Evolutionary conservation across 768 basidiomycete genomes (phyloP).

Genomic region (Rhizopogon salebrosus): DNA sequence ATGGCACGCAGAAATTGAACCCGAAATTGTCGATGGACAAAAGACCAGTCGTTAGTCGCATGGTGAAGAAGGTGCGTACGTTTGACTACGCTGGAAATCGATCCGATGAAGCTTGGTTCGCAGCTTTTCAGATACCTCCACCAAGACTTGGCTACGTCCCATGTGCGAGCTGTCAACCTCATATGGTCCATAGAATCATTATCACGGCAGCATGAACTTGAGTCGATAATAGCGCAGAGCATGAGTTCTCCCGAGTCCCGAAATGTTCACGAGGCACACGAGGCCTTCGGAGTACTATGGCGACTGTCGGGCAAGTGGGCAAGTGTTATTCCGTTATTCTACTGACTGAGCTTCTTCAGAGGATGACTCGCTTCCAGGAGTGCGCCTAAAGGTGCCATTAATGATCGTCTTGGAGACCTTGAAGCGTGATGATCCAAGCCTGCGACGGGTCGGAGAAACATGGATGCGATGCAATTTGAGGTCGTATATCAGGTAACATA

Average conservation of each 20-base stretch:
- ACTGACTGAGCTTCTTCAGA: slow-evolving; percentile 40
- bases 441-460: slow-evolving; percentile 82
- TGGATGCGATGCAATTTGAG: slow-evolving; percentile 96
- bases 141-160: slow-evolving; percentile 62
- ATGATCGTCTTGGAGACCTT: slow-evolving; percentile 83
- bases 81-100: not conserved
- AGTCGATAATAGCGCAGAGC: slow-evolving; percentile 71
- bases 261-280: slow-evolving; percentile 55
- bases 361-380: slow-evolving; percentile 76
- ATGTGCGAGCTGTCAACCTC: slow-evolving; percentile 74
- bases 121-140: slow-evolving; percentile 74
- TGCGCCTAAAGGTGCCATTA: slow-evolving; percentile 79
- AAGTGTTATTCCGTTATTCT: not conserved
- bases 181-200: slow-evolving; percentile 73
- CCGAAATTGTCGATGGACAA: slow-evolving; percentile 54
- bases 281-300: slow-evolving; percentile 93
- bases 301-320: slow-evolving; percentile 64
- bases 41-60: slow-evolving; percentile 47
- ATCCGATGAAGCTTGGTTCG: slow-evolving; percentile 6
- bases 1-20: slow-evolving; percentile 42
- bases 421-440: slow-evolving; percentile 65
- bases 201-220: slow-evolving; percentile 58
- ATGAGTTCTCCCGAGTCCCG: slow-evolving; percentile 52
- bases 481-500: slow-evolving; percentile 76
- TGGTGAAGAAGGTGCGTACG: slow-evolving; percentile 46